phyloP scores from a whole-genome alignment of 116 monocot genomes.

The Thalassia testudinum region DNA sequence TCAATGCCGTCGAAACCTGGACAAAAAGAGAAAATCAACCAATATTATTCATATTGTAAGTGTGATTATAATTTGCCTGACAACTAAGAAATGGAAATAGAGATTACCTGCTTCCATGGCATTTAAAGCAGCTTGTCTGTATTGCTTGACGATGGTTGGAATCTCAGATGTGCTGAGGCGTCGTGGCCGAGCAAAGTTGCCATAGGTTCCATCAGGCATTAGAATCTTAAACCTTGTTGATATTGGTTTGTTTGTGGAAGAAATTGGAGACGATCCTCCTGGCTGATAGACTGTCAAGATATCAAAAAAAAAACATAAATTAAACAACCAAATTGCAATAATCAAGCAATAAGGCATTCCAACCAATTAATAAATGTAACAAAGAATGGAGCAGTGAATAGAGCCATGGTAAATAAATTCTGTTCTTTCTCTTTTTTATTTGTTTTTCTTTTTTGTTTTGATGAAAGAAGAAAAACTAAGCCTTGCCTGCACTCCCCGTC shows the following conservation, averaged over 20 bases:
- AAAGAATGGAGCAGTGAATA: too few species aligned
- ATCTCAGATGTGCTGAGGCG: constrained; percentile 57
- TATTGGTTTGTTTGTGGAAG: constrained; percentile 75
- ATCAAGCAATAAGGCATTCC: too few species aligned
- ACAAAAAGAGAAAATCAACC: not conserved
- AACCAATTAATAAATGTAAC: too few species aligned
- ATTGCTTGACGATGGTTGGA: constrained; percentile 50
- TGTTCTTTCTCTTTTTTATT: too few species aligned
- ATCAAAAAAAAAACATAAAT: not conserved
- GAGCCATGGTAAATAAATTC: too few species aligned
- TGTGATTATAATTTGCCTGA: not conserved
- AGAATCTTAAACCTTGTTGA: constrained; percentile 65
- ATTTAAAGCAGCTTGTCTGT: constrained; percentile 68
- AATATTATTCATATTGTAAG: not conserved
- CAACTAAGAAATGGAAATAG: not conserved
- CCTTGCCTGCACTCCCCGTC: too few species aligned
- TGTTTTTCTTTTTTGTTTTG: too few species aligned
- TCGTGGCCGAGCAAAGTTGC: constrained; percentile 40
- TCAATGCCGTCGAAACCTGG: constrained; percentile 61
- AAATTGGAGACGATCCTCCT: constrained; percentile 40
- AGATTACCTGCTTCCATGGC: constrained; percentile 73
- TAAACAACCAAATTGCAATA: too few species aligned
- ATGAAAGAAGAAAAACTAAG: too few species aligned
- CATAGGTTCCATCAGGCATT: constrained; percentile 66
- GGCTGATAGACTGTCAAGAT: constrained; percentile 87